Evolutionary conservation across 225 moss, liverwort and hornwort species (phyloP).

Genomic region (Ulota crispa): DNA sequence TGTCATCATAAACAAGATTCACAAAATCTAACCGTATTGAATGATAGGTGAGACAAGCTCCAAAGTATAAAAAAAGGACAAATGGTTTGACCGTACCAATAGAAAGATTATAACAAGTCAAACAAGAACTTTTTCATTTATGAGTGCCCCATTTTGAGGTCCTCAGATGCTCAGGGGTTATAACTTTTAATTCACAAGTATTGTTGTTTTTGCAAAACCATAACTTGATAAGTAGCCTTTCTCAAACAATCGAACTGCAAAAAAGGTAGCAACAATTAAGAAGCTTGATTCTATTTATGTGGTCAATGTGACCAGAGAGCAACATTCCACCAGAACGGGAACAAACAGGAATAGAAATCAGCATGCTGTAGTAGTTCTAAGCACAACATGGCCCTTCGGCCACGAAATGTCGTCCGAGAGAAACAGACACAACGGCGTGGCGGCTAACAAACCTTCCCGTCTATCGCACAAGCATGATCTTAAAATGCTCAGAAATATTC

Average conservation of each 20-base stretch:
- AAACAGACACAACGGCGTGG: no score
- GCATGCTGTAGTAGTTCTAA: not conserved
- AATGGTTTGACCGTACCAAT: no score
- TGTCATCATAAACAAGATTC: no score
- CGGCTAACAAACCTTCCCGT: not conserved
- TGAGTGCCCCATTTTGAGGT: no score
- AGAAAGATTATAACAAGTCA: no score
- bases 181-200: no score
- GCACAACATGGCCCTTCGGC: not conserved
- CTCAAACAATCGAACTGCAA: not conserved
- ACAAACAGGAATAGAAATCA: not conserved
- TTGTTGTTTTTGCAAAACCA: no score
- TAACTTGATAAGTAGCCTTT: not conserved
- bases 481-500: not conserved
- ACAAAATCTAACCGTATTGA: no score
- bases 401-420: not conserved
- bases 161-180: no score
- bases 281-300: not conserved
- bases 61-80: no score
- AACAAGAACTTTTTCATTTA: no score
- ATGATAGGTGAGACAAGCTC: no score
- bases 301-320: constrained; percentile 29
- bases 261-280: not conserved
- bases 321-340: not conserved
- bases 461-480: not conserved